These are phyloP conservation scores for Debaryomyces sp. DNA, from an alignment of 1,139 yeast genomes.

Conservation along the genomic window DNA sequence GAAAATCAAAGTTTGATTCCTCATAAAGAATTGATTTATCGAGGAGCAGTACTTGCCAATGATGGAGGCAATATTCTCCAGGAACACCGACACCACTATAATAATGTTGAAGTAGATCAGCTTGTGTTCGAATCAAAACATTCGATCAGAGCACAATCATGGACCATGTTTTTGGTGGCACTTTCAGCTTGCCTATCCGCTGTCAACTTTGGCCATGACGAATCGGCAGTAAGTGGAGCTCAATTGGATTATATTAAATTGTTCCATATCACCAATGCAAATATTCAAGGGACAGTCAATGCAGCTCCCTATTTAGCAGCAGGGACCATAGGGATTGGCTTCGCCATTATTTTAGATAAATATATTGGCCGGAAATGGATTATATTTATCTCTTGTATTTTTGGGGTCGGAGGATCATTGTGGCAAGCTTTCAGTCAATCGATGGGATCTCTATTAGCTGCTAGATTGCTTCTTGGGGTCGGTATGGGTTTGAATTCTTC, in stretches of 20 bases:
- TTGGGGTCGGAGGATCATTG: constrained; percentile 70
- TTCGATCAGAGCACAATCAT: constrained; percentile 6
- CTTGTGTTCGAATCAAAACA: constrained; percentile 1
- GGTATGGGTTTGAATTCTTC: constrained; percentile 84
- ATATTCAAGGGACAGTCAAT: constrained; percentile 68
- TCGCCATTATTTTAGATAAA: constrained; percentile 71
- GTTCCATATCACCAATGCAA: neutral
- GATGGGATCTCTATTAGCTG: constrained; percentile 78
- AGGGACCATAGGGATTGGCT: constrained; percentile 26
- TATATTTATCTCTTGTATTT: constrained; percentile 65
- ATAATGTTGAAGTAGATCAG: neutral
- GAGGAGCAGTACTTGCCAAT: neutral
- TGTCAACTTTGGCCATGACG: constrained; percentile 30
- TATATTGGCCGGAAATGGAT: constrained; percentile 73
- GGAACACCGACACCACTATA: neutral
- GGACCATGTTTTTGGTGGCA: constrained; percentile 8
- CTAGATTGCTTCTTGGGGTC: constrained; percentile 62
- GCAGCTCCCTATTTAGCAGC: constrained; percentile 84
- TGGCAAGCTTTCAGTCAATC: constrained; percentile 75
- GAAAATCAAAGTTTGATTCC: neutral
- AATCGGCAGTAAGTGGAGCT: constrained; percentile 20
- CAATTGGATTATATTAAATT: constrained; percentile 6
- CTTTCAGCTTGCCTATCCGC: constrained; percentile 23
- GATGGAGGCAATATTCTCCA: neutral
- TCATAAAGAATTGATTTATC: neutral